Conservation (phyloP, 1,284 basidiomycete species). For the Marasmius fiardii region DNA sequence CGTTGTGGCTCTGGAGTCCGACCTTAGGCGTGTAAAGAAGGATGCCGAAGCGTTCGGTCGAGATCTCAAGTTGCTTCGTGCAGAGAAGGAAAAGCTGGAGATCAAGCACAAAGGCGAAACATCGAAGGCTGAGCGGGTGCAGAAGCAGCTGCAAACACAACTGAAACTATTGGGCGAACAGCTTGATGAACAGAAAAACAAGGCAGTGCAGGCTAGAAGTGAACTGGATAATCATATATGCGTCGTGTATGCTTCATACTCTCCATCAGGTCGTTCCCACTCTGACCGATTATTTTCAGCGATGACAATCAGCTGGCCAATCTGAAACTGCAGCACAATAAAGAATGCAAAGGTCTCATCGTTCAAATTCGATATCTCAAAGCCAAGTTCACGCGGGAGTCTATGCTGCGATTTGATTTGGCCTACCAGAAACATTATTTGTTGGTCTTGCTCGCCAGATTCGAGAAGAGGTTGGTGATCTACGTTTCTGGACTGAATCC, state of each 20-base stretch:
- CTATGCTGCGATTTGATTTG: slow-evolving; percentile 75
- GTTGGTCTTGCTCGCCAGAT: slow-evolving; percentile 56
- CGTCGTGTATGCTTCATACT: slow-evolving; percentile 38
- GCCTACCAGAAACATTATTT: slow-evolving; percentile 87
- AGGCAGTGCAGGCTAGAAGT: slow-evolving; percentile 39
- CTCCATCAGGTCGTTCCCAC: neutral
- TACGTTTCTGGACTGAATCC: neutral
- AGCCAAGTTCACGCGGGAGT: slow-evolving; percentile 86
- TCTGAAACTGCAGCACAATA: slow-evolving; percentile 69
- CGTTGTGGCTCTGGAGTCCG: slow-evolving; percentile 62
- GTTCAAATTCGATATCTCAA: slow-evolving; percentile 92
- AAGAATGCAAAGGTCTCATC: slow-evolving; percentile 85
- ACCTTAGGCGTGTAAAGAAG: slow-evolving; percentile 63
- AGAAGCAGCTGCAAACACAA: slow-evolving; percentile 65
- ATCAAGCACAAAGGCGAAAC: slow-evolving; percentile 51
- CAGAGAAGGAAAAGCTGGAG: slow-evolving; percentile 64
- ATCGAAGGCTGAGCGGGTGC: slow-evolving; percentile 48
- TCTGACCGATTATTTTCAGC: slow-evolving; percentile 27
- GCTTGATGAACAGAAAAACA: slow-evolving; percentile 55
- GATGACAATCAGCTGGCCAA: slow-evolving; percentile 49
- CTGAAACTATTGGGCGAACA: slow-evolving; percentile 66
- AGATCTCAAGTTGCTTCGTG: slow-evolving; percentile 65
- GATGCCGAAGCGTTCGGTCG: slow-evolving; percentile 74
- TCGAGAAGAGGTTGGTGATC: slow-evolving; percentile 67
- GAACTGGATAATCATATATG: slow-evolving; percentile 56